Evolutionary conservation across 495 filamentous ascomycete species (phyloP), one percentile per base, ranked within the genome.

Genomic region (Penicillium soppii): DNA sequence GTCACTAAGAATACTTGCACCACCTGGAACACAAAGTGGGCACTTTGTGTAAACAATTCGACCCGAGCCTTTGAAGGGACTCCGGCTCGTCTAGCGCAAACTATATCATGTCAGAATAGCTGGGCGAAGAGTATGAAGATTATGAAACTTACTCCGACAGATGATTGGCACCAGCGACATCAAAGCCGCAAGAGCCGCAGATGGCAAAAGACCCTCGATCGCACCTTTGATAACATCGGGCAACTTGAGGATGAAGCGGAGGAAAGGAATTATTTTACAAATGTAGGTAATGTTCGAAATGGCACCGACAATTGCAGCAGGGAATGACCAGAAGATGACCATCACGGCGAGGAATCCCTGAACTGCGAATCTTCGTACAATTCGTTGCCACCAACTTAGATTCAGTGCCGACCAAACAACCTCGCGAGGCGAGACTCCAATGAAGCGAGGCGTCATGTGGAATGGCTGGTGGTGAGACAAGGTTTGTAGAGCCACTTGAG

Each of bases 241-340:
- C 26, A 96, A 81, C 5, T 86, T 69, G 10, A 77, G 65, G 50
- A 96, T 82, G 74, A 86, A 95, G 0, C 54, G 50, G 45, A 96
- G 73, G 60, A 81, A 89, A n/a, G 78, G 75, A 37, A 90, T 58
- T 3, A 69, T 68, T 2, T 77, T 61, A 19, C 74, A 79, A 13
- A 96, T 77, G 50, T 82, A 84, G 45, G 74, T 75, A 65, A 96
- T 79, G 58, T 96, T 92, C 44, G 90, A 92, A 56, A 96, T 87
- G 3, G 78, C 56, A 58, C 88, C 91, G 42, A 95, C 90, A 39
- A 91, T 70, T 9, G 84, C 87, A 13, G 95, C 88, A 2, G 91
- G 91, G 47, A 96, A 85, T 4, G 91, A 88, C 89, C 89, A 96
- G 70, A 96, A 95, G 52, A 96, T 80, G 57, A 96, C 87, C 65